Conservation (phyloP, 2,329 filamentous ascomycete species). For the Xylaria sp. region DNA sequence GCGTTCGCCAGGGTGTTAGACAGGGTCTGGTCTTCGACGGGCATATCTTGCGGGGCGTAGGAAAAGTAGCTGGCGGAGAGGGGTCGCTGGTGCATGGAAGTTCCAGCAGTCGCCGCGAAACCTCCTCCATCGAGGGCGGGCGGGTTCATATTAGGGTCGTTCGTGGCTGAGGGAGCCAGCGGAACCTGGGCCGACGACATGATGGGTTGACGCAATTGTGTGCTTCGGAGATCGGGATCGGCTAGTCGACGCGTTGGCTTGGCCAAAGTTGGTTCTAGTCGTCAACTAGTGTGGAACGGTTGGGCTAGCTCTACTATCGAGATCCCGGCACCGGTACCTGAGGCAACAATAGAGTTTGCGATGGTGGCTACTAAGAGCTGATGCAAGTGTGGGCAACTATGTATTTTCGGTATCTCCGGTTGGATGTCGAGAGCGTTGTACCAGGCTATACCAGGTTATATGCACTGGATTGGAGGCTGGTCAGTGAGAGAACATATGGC, state of each 20-base stretch:
- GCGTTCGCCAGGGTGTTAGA: slow-evolving; percentile 54
- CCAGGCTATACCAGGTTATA: not conserved
- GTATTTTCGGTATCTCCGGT: slow-evolving; percentile 4
- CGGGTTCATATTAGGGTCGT: slow-evolving; percentile 41
- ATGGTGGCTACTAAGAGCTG: not conserved
- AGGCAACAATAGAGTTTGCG: slow-evolving; percentile 24
- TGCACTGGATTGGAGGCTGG: not conserved
- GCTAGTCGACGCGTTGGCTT: slow-evolving; percentile 14
- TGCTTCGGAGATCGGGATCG: slow-evolving; percentile 18
- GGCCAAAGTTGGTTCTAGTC: slow-evolving; percentile 11
- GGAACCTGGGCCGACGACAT: slow-evolving; percentile 43
- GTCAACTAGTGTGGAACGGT: not conserved
- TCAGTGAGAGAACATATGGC: slow-evolving; percentile 20
- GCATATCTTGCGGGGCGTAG: slow-evolving; percentile 41
- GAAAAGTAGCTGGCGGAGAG: slow-evolving; percentile 47
- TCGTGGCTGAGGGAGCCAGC: slow-evolving; percentile 24
- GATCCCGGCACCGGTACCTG: not conserved
- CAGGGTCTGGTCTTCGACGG: slow-evolving; percentile 50
- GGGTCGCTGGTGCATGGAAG: slow-evolving; percentile 35
- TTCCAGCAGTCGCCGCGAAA: slow-evolving; percentile 26
- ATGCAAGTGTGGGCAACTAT: not conserved
- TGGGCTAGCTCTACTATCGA: not conserved
- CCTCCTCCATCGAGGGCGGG: slow-evolving; percentile 36
- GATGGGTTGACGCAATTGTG: slow-evolving; percentile 36
- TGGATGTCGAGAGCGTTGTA: not conserved